Evolutionary conservation across 805 yeast species (phyloP), one percentile per base, ranked within the genome.

Genomic region (Debaryomyces castellii): DNA sequence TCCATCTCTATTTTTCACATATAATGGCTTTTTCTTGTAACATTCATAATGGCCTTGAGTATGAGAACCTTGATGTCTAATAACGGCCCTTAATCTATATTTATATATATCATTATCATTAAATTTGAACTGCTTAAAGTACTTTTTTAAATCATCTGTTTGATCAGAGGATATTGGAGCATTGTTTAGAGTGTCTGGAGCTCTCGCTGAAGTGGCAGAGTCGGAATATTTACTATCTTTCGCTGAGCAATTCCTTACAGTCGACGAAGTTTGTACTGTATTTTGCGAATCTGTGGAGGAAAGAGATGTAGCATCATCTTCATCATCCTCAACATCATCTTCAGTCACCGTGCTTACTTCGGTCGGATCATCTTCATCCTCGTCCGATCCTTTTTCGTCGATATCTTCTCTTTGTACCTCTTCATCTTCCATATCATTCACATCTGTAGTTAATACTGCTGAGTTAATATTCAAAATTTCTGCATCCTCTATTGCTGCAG

Each of bases 21-120:
- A 76, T 3, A 76, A 61, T 2, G 94, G 92, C 59, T 90, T 91
- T 40, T 81, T 82, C 50, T 87, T 83, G 60, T 81, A 89, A 55
- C 96, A 88, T 57, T 91, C 96, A 60, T 90, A 91, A 59, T 91
- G 98, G 1, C 98, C 98, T 37, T 82, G 79, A 17, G 83, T 77
- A 63, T 91, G 97, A 1, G 92, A 82, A 0, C 99, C 99, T 39
- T 83, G 81, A 61, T 94, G 98, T 52, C 90, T 78, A 16, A 94
- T 82, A 50, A 89, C 69, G 0, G 97, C 86, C 50, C 76, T 78
- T 30, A 94, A 71, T 48, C 71, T 70, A 61, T 88, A 90, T 34
- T 68, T 74, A 48, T 64, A 69, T 27, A 59, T 60, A 50, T 69
- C 73, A 46, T 71, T 69, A 7, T 69, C 75, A 52, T 64, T 65